Base-by-base conservation (phyloP, 2,329 filamentous ascomycete genomes). In the Alternaria arbusti region DNA sequence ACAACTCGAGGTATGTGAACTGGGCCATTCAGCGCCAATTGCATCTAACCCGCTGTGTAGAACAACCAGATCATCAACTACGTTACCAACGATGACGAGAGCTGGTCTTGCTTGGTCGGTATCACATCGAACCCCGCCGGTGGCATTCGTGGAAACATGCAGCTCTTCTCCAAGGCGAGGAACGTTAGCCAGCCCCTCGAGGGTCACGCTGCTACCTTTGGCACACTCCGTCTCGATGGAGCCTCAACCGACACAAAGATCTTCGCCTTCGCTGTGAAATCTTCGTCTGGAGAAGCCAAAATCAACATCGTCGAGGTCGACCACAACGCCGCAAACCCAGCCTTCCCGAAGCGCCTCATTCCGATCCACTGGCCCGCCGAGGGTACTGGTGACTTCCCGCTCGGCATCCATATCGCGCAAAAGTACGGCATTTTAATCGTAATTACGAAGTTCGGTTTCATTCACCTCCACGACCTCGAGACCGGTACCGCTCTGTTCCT, bases 31-130 rank as follows among this genome's bases (percentile, higher is more conserved):
- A 23, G 51, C 23, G 6, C 67, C 68, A 58, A 70, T 63, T 57
- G 55, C 22, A 40, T 59, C 60, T 63, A 63, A 63, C 17, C 20
- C 20, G 28, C 11, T 47, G 5, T 66, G 43, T 74, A 96, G 93
- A 91, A 91, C 70, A 96, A 93, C 83, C 96, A 99, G 88, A 99
- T 99, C 82, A 99, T 99, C 88, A 99, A 98, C 85, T 99, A 99
- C 84, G 93, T 95, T 72, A 92, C 96, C 73, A 97, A 95, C 81
- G 89, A 90, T 69, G 95, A 99, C 70, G 93, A 94, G 80, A 97
- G 97, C 83, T 99, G 96, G 96, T 97, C 97, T 90, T 94, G 96
- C 28, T 90, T 97, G 60, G 94, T 99, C 62, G 96, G 96, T 75
- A 99, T 99, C 74, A 94, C 94, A 71, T 94, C 94, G 63, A 93